Conservation (phyloP, 352 stramenopile species). For the Globisporangium emineosum region DNA sequence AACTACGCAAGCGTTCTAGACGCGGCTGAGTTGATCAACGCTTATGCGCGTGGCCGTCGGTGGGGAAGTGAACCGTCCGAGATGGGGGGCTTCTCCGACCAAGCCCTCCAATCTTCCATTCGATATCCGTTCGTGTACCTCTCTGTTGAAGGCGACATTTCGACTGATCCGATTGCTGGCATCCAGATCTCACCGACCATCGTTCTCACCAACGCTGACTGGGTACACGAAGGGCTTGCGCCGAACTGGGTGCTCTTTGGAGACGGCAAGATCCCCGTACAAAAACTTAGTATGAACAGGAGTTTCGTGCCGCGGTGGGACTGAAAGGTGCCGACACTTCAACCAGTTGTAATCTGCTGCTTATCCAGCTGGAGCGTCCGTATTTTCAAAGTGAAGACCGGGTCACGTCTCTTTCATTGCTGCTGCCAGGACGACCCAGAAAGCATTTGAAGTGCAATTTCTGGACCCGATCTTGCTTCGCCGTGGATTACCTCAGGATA, state of each 20-base stretch:
- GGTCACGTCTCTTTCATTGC: too few species aligned
- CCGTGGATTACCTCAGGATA: neutral
- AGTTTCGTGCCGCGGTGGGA: neutral
- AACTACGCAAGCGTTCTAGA: constrained; percentile 2
- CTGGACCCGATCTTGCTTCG: constrained; percentile 9
- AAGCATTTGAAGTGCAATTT: neutral
- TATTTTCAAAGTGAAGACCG: neutral
- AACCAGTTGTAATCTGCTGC: neutral
- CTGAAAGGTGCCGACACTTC: neutral
- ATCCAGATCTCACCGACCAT: neutral
- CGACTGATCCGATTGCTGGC: neutral
- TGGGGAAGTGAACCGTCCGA: neutral
- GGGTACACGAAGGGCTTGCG: neutral
- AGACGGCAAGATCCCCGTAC: constrained; percentile 3
- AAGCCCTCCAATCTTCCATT: neutral
- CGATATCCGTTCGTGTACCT: constrained; percentile 13
- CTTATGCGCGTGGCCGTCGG: neutral
- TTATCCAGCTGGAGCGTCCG: neutral
- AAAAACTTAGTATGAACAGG: neutral
- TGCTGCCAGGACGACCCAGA: neutral
- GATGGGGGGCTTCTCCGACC: neutral
- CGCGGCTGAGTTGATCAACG: constrained; percentile 14
- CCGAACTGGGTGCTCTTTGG: neutral
- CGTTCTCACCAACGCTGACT: constrained; percentile 1
- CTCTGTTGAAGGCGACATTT: neutral